phyloP scores from a whole-genome alignment of 768 basidiomycete genomes.

The Tylopilus vinaceipallidus region DNA sequence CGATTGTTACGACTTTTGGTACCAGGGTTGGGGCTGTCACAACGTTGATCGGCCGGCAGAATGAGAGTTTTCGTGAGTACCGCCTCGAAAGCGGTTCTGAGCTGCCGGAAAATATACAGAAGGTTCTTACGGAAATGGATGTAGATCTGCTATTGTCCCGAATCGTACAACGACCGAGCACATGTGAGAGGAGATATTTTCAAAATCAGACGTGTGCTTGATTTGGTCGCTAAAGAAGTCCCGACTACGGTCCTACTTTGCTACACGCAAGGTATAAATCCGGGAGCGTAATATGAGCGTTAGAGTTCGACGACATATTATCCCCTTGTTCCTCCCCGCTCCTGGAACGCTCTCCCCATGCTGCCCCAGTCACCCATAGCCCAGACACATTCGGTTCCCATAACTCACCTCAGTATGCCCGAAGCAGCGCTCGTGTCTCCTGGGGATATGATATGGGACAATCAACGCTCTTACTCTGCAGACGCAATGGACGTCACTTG shows the following conservation, averaged over 20 bases:
- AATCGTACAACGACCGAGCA: conserved; percentile 28
- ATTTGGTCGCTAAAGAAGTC: conserved; percentile 33
- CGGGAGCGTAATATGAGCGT: conserved; percentile 18
- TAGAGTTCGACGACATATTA: conserved; percentile 18
- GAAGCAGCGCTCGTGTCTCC: conserved; percentile 58
- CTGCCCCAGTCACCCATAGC: conserved; percentile 15
- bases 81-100: conserved; percentile 18
- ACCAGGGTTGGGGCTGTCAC: conserved; percentile 19
- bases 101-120: conserved; percentile 16
- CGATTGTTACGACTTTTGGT: conserved; percentile 12
- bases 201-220: conserved; percentile 33
- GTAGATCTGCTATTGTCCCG: conserved; percentile 26
- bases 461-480: conserved; percentile 36
- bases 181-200: conserved; percentile 33
- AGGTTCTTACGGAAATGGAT: conserved; percentile 23
- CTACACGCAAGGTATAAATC: conserved; percentile 35
- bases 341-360: conserved; percentile 10
- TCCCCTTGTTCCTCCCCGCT: conserved; percentile 15
- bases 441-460: conserved; percentile 49
- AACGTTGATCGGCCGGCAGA: conserved; percentile 16
- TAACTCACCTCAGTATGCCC: conserved; percentile 57
- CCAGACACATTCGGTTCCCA: conserved; percentile 37
- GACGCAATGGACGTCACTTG: conserved; percentile 41
- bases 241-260: conserved; percentile 25
- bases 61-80: conserved; percentile 15